Evolutionary conservation across 257 asterid species (phyloP).

Genomic region (Paraleonurus japonicus): DNA sequence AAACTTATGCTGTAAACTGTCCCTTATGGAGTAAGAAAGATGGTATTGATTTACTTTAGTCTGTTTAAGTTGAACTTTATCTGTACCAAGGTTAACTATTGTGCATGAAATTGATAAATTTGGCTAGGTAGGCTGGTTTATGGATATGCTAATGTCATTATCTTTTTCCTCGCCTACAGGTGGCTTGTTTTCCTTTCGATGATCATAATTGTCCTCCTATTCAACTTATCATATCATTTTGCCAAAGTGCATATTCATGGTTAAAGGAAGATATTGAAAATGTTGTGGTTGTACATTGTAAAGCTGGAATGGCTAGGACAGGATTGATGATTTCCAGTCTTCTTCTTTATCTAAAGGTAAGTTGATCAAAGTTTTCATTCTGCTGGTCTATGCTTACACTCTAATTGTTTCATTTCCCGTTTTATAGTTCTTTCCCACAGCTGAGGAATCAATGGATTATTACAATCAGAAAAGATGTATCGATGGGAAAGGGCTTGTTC

Average conservation of each 20-base stretch:
- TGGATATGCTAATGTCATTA: slow-evolving; percentile 12
- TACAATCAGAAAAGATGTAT: slow-evolving; percentile 94
- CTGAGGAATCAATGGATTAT: slow-evolving; percentile 92
- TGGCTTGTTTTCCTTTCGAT: slow-evolving; percentile 94
- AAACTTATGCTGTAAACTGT: background rate
- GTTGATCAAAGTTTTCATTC: slow-evolving; percentile 1
- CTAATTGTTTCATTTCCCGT: slow-evolving; percentile 28
- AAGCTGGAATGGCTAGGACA: slow-evolving; percentile 99
- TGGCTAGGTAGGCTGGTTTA: background rate
- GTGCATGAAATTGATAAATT: slow-evolving; percentile 1
- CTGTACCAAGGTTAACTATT: slow-evolving; percentile 2
- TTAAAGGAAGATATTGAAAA: slow-evolving; percentile 97
- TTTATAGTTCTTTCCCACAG: slow-evolving; percentile 90
- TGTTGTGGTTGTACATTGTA: slow-evolving; percentile 98
- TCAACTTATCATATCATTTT: slow-evolving; percentile 85
- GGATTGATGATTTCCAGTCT: slow-evolving; percentile 99
- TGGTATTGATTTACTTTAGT: background rate
- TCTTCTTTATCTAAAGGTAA: slow-evolving; percentile 82
- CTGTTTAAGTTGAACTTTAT: background rate
- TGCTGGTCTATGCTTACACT: slow-evolving; percentile 9
- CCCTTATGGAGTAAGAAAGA: slow-evolving; percentile 8
- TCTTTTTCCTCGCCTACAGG: slow-evolving; percentile 43
- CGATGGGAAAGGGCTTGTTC: slow-evolving; percentile 93
- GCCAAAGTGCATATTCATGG: slow-evolving; percentile 99
- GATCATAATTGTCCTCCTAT: slow-evolving; percentile 98